Base-by-base conservation (phyloP, 1,284 basidiomycete species). In the Amylostereum chailletii region DNA sequence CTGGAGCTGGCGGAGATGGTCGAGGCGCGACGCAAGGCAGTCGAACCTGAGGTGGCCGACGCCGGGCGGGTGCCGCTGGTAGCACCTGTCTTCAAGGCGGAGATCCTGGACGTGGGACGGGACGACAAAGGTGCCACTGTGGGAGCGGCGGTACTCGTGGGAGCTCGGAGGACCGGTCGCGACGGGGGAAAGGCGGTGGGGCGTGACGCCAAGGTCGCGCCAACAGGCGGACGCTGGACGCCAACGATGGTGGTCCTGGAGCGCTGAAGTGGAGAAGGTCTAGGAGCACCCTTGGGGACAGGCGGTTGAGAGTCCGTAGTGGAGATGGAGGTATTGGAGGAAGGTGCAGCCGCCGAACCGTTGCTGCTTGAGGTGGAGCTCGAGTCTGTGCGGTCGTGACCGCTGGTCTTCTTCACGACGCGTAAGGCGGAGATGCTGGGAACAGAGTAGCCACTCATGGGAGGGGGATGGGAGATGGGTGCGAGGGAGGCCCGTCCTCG, bases 361-460 rank as follows among this genome's bases (percentile, higher is more conserved):
- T 30, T 43, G 11, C 33, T 8, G 44, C 31, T 11, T 19, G 33
- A 34, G 26, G 34, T 10, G 26, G 36, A 10, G 31, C 26, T 42
- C 32, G 47, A n/a, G 2, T 33, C 34, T 5, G 43, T 26, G 8
- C 52, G 51, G 10, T 54, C 49, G 41, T 60, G 60, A 29, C 59
- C 19, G 49, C 56, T 59, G 50, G 55, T 59, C 54, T 63, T 66
- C 60, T 79, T 80, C 27, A 75, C 62, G 41, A 77, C 74, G 31
- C 69, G 71, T 38, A 76, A 57, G 29, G 71, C 75, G 40, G 71
- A 71, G 9, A 75, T 62, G 2, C 27, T 11, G 26, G 42, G 27
- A 11, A 2, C 29, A 10, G 42, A 27, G 40, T 42, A 26, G 19
- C 10, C 7, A 42, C 40, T 11, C 19, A 19, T 19, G 19, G 19